Base-by-base conservation (phyloP, 1,284 basidiomycete species). In the Pseudozyma thailandica region DNA sequence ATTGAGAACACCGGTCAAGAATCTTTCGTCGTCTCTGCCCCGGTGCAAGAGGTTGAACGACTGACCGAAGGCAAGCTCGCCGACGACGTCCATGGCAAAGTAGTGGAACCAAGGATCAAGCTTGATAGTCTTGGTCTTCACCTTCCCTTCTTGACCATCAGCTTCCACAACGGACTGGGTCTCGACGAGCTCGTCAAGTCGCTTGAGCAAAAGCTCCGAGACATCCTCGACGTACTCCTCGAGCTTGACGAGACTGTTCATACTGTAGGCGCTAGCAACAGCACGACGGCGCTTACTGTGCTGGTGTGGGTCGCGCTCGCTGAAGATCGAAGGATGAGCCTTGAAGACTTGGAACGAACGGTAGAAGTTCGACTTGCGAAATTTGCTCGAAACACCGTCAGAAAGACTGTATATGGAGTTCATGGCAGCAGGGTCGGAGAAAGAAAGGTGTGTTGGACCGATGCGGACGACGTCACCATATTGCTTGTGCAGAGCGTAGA, bases 51-150 rank as follows among this genome's bases (percentile, higher is more conserved):
- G 55, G 21, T 71, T 64, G 37, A 71, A 74, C 5, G 60, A 60
- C 31, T 63, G 61, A 7, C 72, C 72, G 28, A 74, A 74, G 8
- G 74, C 74, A 21, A 79, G 57, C 38, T 79, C 70, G 10, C 75
- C 74, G 2, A 79, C 74, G 4, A 71, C 72, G 28, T 79, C 77
- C 69, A 76, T 77, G 21, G 75, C 75, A 50, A 76, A 78, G 51
- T 50, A 79, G 46, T 73, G 71, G 47, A 77, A 69, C 64, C 74
- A 72, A 4, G 66, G 59, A 42, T 72, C 69, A 18, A 79, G 33
- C 31, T 62, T 45, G n/a, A 75, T 58, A 10, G 72, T 37, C 31
- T 47, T 55, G 1, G 54, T 58, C 54, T 49, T 65, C 3, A 38
- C 42, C 26, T 50, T 49, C 4, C 56, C 54, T 9, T 37, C 51